Percentiles rank a stretch among this genome's conserved stretches.
Conservation (phyloP, 1,284 basidiomycete species). For the Sparassis latifolia region DNA sequence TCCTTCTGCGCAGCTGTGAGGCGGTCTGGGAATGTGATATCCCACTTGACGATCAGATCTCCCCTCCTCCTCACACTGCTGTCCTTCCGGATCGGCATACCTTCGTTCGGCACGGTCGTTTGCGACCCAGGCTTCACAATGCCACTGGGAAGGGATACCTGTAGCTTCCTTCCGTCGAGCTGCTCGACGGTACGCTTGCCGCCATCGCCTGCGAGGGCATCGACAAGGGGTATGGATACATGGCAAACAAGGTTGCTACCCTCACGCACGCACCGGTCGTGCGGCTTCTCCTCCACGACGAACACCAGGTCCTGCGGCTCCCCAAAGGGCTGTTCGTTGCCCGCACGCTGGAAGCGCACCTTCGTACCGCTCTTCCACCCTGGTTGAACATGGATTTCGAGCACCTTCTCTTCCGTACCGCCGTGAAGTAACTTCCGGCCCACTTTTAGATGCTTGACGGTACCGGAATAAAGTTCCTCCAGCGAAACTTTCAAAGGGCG, state of each 20-base stretch:
- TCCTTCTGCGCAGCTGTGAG: slow-evolving; percentile 75
- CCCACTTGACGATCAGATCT: slow-evolving; percentile 79
- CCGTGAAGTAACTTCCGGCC: slow-evolving; percentile 71
- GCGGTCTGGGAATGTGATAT: slow-evolving; percentile 77
- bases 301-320: slow-evolving; percentile 86
- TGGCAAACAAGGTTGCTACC: slow-evolving; percentile 74
- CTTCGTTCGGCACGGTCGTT: slow-evolving; percentile 68
- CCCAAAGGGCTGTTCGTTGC: slow-evolving; percentile 75
- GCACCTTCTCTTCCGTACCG: slow-evolving; percentile 81
- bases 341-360: slow-evolving; percentile 81
- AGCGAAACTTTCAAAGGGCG: slow-evolving; percentile 85
- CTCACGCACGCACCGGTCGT: slow-evolving; percentile 68
- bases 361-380: slow-evolving; percentile 90
- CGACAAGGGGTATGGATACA: slow-evolving; percentile 70
- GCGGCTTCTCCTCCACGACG: slow-evolving; percentile 87
- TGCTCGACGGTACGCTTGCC: slow-evolving; percentile 53
- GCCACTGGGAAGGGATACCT: slow-evolving; percentile 60
- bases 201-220: slow-evolving; percentile 66
- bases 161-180: slow-evolving; percentile 75
- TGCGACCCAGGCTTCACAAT: slow-evolving; percentile 78
- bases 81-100: slow-evolving; percentile 88
- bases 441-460: slow-evolving; percentile 88
- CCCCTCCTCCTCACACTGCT: slow-evolving; percentile 71
- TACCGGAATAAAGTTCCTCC: slow-evolving; percentile 87
- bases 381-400: slow-evolving; percentile 84